These are phyloP conservation scores for Raddia guianensis DNA, from an alignment of 176 grass and related monocot genomes.

Conservation along the genomic window DNA sequence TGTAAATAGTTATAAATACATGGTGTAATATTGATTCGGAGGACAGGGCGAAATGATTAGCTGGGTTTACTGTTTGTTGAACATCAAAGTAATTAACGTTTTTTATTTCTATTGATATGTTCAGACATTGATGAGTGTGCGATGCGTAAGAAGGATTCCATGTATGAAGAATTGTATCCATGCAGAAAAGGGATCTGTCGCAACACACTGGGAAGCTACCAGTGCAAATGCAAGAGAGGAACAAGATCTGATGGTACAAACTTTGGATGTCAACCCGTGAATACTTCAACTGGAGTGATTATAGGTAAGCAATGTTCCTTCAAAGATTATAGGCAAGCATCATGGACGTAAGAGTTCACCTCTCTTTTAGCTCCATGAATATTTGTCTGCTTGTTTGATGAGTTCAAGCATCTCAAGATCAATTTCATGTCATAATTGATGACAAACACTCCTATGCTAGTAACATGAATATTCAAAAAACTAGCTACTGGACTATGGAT, in stretches of 20 bases:
- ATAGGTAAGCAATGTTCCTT: constrained; percentile 22
- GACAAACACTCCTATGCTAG: background rate
- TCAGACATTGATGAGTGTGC: constrained; percentile 29
- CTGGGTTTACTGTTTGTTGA: too few relatives aligned
- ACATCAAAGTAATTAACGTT: too few relatives aligned
- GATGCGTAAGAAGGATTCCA: constrained; percentile 1
- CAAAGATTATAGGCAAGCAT: too few relatives aligned
- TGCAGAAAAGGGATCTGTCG: constrained; percentile 23
- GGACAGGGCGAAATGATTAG: too few relatives aligned
- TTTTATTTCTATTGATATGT: background rate
- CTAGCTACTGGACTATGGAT: background rate
- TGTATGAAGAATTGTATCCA: constrained; percentile 34
- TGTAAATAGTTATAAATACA: too few relatives aligned
- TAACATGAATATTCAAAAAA: background rate
- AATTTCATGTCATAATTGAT: background rate
- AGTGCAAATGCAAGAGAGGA: constrained; percentile 26
- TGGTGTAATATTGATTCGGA: too few relatives aligned
- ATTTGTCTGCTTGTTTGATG: background rate
- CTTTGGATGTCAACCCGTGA: constrained; percentile 7
- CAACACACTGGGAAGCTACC: constrained; percentile 28
- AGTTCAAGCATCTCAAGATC: background rate
- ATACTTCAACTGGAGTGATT: background rate
- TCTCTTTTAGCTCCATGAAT: background rate
- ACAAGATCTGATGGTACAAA: constrained; percentile 23
- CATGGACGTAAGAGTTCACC: background rate